A percentile compares a stretch with the other conserved stretches of the same genome.
These are phyloP conservation scores for Phytomonas sp. DNA, from an alignment of 208 protist genomes.

Conservation along the genomic window DNA sequence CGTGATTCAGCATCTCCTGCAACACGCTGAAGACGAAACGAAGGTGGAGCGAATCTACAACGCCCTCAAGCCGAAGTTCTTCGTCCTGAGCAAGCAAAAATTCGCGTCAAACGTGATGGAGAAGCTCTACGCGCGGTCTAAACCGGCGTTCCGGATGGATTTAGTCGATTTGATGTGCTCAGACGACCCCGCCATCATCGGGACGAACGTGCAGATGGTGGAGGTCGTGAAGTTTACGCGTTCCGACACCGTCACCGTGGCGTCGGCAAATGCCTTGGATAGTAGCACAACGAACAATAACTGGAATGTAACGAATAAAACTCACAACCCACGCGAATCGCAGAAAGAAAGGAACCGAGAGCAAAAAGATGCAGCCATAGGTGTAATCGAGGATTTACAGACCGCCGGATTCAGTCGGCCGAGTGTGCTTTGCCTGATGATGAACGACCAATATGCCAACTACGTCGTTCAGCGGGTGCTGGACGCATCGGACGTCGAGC, in stretches of 20 bases:
- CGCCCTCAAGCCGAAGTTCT: constrained; percentile 71
- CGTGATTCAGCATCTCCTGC: constrained; percentile 98
- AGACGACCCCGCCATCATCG: constrained; percentile 13
- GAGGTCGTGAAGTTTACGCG: constrained; percentile 63
- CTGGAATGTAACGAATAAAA: constrained; percentile 19
- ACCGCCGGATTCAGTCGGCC: constrained; percentile 32
- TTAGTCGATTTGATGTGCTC: constrained; percentile 88
- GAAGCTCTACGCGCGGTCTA: constrained; percentile 90
- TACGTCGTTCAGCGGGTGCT: constrained; percentile 97
- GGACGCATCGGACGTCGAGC: constrained; percentile 80
- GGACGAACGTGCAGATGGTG: constrained; percentile 26
- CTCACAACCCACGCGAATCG: constrained; percentile 17
- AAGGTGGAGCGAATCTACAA: constrained; percentile 79
- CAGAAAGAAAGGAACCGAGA: constrained; percentile 70
- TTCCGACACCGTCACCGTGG: constrained; percentile 39
- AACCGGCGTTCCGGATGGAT: constrained; percentile 51
- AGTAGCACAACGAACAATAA: constrained; percentile 17
- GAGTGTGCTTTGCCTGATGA: constrained; percentile 88
- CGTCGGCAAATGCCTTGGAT: constrained; percentile 39
- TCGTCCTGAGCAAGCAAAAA: constrained; percentile 92
- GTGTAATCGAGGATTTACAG: constrained; percentile 48
- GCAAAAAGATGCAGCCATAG: constrained; percentile 70
- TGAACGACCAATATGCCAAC: constrained; percentile 96
- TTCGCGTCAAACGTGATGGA: constrained; percentile 99
- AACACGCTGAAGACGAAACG: constrained; percentile 81